Percentiles rank a stretch among this genome's conserved stretches.
phyloP scores from a whole-genome alignment of 2,329 filamentous ascomycete genomes.

The Sclerotinia spermophila region DNA sequence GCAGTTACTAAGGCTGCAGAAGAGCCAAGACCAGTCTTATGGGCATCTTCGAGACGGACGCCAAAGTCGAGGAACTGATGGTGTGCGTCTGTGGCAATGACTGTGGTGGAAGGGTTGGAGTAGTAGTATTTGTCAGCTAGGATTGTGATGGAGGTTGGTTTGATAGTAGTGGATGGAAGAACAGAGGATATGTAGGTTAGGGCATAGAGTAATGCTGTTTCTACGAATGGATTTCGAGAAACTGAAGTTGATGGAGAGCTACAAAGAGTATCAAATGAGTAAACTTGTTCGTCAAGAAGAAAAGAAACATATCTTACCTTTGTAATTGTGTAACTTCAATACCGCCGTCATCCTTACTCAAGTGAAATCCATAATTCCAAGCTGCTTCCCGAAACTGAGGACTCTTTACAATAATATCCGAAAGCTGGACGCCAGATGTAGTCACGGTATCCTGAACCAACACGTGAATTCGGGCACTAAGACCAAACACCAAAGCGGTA shows the following conservation, averaged over 20 bases:
- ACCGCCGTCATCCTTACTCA: constrained; percentile 68
- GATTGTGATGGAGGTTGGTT: constrained; percentile 73
- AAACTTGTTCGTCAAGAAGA: not conserved
- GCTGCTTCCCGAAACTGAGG: constrained; percentile 85
- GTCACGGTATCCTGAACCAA: constrained; percentile 55
- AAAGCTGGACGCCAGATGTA: constrained; percentile 59
- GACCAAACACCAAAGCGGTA: constrained; percentile 69
- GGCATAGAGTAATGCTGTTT: constrained; percentile 83
- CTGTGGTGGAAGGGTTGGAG: constrained; percentile 57
- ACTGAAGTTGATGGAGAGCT: constrained; percentile 18
- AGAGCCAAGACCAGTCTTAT: constrained; percentile 95
- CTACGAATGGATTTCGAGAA: constrained; percentile 78
- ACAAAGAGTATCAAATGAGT: constrained; percentile 6
- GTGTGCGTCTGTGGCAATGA: constrained; percentile 36
- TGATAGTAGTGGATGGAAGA: constrained; percentile 48
- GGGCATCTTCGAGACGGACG: constrained; percentile 69
- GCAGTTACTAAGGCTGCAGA: constrained; percentile 91
- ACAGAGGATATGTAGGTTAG: constrained; percentile 69
- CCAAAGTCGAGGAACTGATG: constrained; percentile 72
- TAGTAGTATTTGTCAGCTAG: constrained; percentile 97
- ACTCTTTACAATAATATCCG: constrained; percentile 79
- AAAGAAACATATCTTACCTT: constrained; percentile 53
- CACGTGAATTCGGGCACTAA: constrained; percentile 65
- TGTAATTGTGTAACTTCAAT: constrained; percentile 76
- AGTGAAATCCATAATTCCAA: constrained; percentile 82